Percentiles rank a stretch among this genome's conserved stretches.
Conservation (phyloP, 2,329 filamentous ascomycete genomes). For the Phyllosticta citribraziliensis region DNA sequence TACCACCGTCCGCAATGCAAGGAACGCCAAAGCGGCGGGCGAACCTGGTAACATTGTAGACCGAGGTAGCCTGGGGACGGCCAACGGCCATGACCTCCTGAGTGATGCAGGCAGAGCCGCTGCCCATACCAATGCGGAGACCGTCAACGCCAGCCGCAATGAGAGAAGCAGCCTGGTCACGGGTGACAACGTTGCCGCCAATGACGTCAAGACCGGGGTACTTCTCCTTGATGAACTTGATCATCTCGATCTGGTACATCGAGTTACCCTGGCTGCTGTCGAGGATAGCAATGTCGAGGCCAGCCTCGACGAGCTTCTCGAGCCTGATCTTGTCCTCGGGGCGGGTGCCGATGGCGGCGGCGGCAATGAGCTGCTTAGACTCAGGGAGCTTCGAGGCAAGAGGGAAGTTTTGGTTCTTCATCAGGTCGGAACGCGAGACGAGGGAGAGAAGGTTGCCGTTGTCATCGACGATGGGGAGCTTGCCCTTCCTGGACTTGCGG, state of each 20-base stretch:
- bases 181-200: slow-evolving; percentile 95
- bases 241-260: slow-evolving; percentile 98
- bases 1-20: slow-evolving; percentile 94
- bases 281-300: slow-evolving; percentile 87
- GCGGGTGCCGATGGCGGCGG: slow-evolving; percentile 89
- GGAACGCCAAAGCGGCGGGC: slow-evolving; percentile 90
- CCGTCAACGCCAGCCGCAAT: slow-evolving; percentile 94
- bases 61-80: slow-evolving; percentile 85
- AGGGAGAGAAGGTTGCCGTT: slow-evolving; percentile 59
- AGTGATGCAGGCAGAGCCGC: slow-evolving; percentile 94
- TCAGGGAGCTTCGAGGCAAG: slow-evolving; percentile 91
- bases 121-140: slow-evolving; percentile 97
- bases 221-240: slow-evolving; percentile 86
- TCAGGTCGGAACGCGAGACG: slow-evolving; percentile 64
- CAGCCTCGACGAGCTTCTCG: slow-evolving; percentile 81
- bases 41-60: slow-evolving; percentile 82
- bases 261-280: slow-evolving; percentile 97
- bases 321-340: slow-evolving; percentile 86
- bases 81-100: slow-evolving; percentile 99
- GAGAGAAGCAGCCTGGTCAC: slow-evolving; percentile 84
- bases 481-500: slow-evolving; percentile 94
- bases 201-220: slow-evolving; percentile 87
- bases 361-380: slow-evolving; percentile 95
- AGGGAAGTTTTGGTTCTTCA: slow-evolving; percentile 97
- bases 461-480: slow-evolving; percentile 83